phyloP scores from a whole-genome alignment of 257 asterid species.

The Ajuga chamaepitys region DNA sequence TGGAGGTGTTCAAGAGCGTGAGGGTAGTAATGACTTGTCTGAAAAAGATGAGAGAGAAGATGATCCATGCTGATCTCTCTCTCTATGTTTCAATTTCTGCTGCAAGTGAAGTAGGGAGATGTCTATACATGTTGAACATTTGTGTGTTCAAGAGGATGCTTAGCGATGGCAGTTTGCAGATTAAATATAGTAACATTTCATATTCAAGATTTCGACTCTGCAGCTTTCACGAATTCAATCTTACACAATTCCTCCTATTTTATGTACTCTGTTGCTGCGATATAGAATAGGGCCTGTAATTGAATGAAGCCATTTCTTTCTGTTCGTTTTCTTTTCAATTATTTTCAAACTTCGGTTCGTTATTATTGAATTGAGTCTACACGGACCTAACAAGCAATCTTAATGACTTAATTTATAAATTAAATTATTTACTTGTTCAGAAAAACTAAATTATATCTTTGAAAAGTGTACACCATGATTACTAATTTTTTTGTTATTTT shows the following conservation, averaged over 20 bases:
- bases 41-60: constrained; percentile 26
- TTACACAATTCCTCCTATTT: background rate
- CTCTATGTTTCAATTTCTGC: background rate
- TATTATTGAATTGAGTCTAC: too few species aligned
- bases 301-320: background rate
- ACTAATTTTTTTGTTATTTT: too few species aligned
- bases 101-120: background rate
- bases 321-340: background rate
- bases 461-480: too few species aligned
- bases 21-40: constrained; percentile 26
- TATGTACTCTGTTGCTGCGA: too few species aligned
- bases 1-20: constrained; percentile 35
- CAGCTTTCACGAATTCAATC: constrained; percentile 6
- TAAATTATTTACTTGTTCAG: too few species aligned
- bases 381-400: too few species aligned
- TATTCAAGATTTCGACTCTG: background rate
- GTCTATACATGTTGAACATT: constrained; percentile 6
- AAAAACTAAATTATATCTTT: too few species aligned
- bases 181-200: background rate
- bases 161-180: constrained; percentile 3
- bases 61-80: constrained; percentile 20
- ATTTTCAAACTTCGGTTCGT: too few species aligned
- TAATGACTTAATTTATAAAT: too few species aligned
- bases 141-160: constrained; percentile 6
- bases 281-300: too few species aligned